Conservation (phyloP, 2,329 filamentous ascomycete species). For the Cercospora sp. region DNA sequence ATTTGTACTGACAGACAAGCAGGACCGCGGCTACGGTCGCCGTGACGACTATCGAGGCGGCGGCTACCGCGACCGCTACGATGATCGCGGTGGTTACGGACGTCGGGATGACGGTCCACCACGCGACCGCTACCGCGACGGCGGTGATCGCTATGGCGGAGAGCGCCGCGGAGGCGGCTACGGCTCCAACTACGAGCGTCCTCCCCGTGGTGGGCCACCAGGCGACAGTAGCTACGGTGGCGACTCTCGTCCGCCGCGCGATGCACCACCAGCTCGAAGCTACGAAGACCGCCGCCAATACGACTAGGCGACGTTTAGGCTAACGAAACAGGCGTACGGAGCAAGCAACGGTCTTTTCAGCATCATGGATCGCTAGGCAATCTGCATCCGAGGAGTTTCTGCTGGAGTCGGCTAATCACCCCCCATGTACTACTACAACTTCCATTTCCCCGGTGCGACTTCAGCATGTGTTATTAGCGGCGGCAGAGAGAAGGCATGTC, state of each 20-base stretch:
- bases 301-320: slow-evolving; percentile 34
- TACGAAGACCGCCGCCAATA: slow-evolving; percentile 40
- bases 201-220: slow-evolving; percentile 34
- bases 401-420: slow-evolving; percentile 28
- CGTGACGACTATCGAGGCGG: slow-evolving; percentile 53
- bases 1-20: neutral
- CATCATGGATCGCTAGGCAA: slow-evolving; percentile 26
- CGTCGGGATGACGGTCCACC: slow-evolving; percentile 55
- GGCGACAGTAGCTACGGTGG: slow-evolving; percentile 30
- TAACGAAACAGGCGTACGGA: slow-evolving; percentile 31
- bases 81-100: slow-evolving; percentile 63
- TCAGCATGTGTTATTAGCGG: slow-evolving; percentile 39
- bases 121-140: slow-evolving; percentile 30
- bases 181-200: slow-evolving; percentile 34
- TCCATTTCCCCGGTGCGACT: slow-evolving; percentile 37
- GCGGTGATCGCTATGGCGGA: slow-evolving; percentile 48
- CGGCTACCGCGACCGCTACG: slow-evolving; percentile 58
- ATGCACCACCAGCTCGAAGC: slow-evolving; percentile 35
- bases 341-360: slow-evolving; percentile 22
- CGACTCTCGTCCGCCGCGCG: slow-evolving; percentile 30
- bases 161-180: slow-evolving; percentile 35
- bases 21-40: slow-evolving; percentile 44
- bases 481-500: slow-evolving; percentile 24
- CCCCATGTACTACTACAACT: slow-evolving; percentile 34
- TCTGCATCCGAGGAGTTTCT: slow-evolving; percentile 32